Percentiles rank a stretch among this genome's conserved stretches.
Evolutionary conservation across 495 filamentous ascomycete species (phyloP).

Genomic region (Trichocladium uniseriatum): DNA sequence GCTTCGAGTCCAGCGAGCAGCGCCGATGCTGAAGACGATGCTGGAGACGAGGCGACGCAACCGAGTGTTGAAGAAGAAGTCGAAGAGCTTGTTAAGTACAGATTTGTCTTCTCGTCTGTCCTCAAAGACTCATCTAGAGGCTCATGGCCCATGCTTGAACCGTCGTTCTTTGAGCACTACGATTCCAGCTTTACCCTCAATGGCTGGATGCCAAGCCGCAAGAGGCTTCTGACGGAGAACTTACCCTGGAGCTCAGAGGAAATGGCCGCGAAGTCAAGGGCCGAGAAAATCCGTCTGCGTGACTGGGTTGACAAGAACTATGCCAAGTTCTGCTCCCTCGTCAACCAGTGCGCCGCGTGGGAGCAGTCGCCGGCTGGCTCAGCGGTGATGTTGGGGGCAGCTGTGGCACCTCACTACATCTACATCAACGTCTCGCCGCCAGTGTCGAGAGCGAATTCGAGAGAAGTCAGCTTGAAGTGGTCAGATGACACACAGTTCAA

Average conservation of each 20-base stretch:
- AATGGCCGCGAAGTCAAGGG: constrained; percentile 21
- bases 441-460: constrained; percentile 10
- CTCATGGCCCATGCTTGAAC: constrained; percentile 16
- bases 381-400: constrained; percentile 18
- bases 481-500: constrained; percentile 26
- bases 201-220: constrained; percentile 25
- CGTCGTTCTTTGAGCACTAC: constrained; percentile 22
- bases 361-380: constrained; percentile 29
- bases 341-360: constrained; percentile 32
- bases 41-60: background rate
- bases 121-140: constrained; percentile 11
- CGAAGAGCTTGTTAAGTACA: background rate
- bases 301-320: constrained; percentile 31
- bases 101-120: constrained; percentile 9
- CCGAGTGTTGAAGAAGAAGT: background rate
- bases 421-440: constrained; percentile 31
- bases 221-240: constrained; percentile 24
- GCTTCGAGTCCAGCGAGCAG: background rate
- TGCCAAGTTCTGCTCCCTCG: constrained; percentile 27
- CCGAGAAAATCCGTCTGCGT: constrained; percentile 6
- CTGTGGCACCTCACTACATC: constrained; percentile 22
- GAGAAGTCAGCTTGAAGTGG: constrained; percentile 26
- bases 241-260: constrained; percentile 28
- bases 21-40: background rate
- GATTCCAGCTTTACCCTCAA: constrained; percentile 24